Evolutionary conservation across 257 asterid species (phyloP), one percentile per base, ranked within the genome.

Genomic region (Solanum pimpinellifolium): DNA sequence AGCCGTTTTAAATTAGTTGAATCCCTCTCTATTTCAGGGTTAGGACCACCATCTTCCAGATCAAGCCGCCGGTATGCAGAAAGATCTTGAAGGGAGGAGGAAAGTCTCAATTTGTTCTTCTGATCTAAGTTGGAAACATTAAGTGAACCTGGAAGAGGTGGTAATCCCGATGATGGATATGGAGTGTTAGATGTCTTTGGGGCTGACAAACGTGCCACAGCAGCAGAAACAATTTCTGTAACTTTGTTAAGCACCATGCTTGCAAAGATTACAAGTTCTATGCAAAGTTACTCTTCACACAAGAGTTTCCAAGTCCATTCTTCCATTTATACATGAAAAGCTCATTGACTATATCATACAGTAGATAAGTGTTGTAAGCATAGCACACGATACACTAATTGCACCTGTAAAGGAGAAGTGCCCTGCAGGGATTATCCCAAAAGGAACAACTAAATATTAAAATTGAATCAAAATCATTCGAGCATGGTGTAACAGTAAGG

Each of bases 1-100:
- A 88, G 90, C n/a, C 93, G 91, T 75, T 87, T 86, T 88, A 88
- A 78, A 49, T 87, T 83, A 89, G 83, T 35, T 13, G 89, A 89
- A 86, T 87, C 90, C 87, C 90, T 91, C 74, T 91, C 94, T 59
- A 88, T 35, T 80, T 89, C 94, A 75, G 90, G 86, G 84, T 47
- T 80, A 49, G 49, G 75, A 91, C 87, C 91, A 78, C 92, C 94
- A 85, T 75, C 93, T 89, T 95, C 98, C 41, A 90, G 92, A 91
- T 93, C 98, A 42, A 92, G 89, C 49, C 83, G 93, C 80, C 84
- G 88, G 85, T 95, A 96, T 76, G 92, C 83, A 86, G 99, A 91
- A 81, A 96, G 93, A 92, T 96, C 99, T 91, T 96, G 99, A 88
- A 97, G 98, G 85, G 99, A 97, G 33, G 96, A 90, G 39, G 98